Evolutionary conservation across 768 basidiomycete genomes (phyloP), one percentile per base, ranked within the genome.

Genomic region (Postia placenta): DNA sequence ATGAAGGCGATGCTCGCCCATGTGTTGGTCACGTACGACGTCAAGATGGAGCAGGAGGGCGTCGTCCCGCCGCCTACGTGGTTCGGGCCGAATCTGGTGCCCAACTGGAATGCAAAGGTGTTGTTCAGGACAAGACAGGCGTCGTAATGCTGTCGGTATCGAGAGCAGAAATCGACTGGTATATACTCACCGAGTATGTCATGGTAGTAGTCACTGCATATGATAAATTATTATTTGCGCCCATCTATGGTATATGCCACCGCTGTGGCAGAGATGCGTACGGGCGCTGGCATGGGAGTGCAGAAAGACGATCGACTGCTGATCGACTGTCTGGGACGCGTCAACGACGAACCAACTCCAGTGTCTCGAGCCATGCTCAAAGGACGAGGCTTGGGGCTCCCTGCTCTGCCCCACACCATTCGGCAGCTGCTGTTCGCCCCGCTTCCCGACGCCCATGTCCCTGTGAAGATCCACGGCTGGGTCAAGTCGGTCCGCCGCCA

Each of bases 401-500:
- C 57, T 5, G 35, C 51, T 12, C 58, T 65, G 11, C 54, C 61
- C n/a, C 66, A 63, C 1, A 67, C 63, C 28, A 63, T 67, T 49
- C 55, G 68, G 44, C 71, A 74, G 56, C 60, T 74, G 17, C 62
- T 74, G 15, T 50, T 63, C 4, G 57, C 57, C 5, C 50, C 51
- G 17, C 15, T 35, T 6, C n/a, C 49, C 12, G 49, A 49, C 12
- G 17, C 51, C 6, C n/a, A 49, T 1, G 42, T n/a, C 19, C 54
- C 59, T 11, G 57, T 73, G 6, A 54, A 67, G 19, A 74, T 94
- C 9, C 79, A 82, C 37, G 93, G 89, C 45, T 95, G 91, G 90
- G 74, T 97, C 48, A 85, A 85, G 57, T 90, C 87, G 2, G 76
- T 94, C 35, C 76, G 92, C 36, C 78, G 81, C 36, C 92, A 95